Evolutionary conservation across 108 stramenopile genomes (phyloP), one percentile per base, ranked within the genome.

Genomic region (Conticribra guillardii): DNA sequence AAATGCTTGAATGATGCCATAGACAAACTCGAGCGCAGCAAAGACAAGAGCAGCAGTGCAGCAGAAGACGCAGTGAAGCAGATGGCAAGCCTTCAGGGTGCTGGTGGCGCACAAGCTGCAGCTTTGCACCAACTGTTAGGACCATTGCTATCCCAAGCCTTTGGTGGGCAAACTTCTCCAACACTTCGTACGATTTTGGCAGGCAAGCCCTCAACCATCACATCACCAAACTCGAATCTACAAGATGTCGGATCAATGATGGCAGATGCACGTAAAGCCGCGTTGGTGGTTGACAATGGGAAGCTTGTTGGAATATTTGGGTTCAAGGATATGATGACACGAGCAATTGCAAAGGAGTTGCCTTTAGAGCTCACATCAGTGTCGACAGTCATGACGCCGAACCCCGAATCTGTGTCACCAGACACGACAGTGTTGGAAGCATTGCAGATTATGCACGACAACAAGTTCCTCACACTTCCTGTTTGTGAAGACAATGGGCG

Each of bases 1-100:
- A 97, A 97, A 69, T 97, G 96, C 50, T 73, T 98, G 81, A 94
- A 96, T 77, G 96, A 97, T 75, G 97, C 96, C 1, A 93, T 98
- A 54, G 69, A 81, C n/a, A 87, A 94, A 72, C 82, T 98, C 7
- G 96, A 97, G 69, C 92, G 85, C 67, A 64, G 76, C 3, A 44
- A 85, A 19, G 67, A 77, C 32, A 89, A 87, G 68, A 81, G 46
- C 62, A 70, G 67, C 18, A 79, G 72, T 26, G 80, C 80, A 2
- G 85, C 85, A 23, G 84, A 84, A n/a, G 87, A 86, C 47, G 89
- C 89, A 8, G 81, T 87, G 45, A 74, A 76, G 51, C 79, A 87
- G 49, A 64, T 83, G 54, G 67, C 91, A 17, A 75, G 54, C 58
- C 41, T 80, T 15, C 84, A 86, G 51, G 88, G 87, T 18, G 85